Base-by-base conservation (phyloP, 148 eudicot genomes). In the Dianthus caryophyllus region DNA sequence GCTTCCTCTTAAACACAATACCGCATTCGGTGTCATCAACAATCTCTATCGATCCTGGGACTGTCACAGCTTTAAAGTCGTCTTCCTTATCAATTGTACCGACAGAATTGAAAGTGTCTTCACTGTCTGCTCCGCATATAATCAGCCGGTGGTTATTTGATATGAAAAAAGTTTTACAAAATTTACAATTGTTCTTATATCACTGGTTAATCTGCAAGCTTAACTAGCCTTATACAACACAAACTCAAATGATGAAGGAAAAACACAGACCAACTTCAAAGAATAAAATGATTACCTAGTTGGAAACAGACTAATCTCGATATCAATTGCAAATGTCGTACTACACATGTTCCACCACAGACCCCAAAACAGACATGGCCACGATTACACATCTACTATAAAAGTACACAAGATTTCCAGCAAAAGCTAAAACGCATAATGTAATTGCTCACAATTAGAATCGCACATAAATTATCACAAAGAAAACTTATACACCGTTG, bases 1-100 rank as follows among this genome's bases (percentile, higher is more conserved):
- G 38, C 66, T 75, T 75, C 29, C 78, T 69, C 69, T 63, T 70
- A 12, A 21, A 9, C 27, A 41, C 43, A 41, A 9, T 29, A 49
- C 27, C 33, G 50, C 70, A 62, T 38, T 69, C 74, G 27, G 51
- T 63, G 53, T 65, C 71, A 4, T 36, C 65, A 46, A 67, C 50
- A 47, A 48, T 64, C 27, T 57, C 50, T 31, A 61, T 21, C 21
- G 58, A 63, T 6, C 29, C 13, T 57, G 50, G 53, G 49, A 47
- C 74, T 20, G 41, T 75, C 66, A 10, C 50, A 48, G 30, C 66
- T 25, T 9, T 39, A 55, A 11, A 18, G 18, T 18, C 5, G 51
- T 49, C 73, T 58, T 36, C 66, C 38, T 63, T 64, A 38, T 64
- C 57, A 60, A n/a, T 61, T 31, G 55, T 33, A 61, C 8, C 33